A percentile compares a stretch with the other conserved stretches of the same genome.
Evolutionary conservation across 176 grass and related monocot genomes (phyloP).

Genomic region (Oropetium thomaeum): DNA sequence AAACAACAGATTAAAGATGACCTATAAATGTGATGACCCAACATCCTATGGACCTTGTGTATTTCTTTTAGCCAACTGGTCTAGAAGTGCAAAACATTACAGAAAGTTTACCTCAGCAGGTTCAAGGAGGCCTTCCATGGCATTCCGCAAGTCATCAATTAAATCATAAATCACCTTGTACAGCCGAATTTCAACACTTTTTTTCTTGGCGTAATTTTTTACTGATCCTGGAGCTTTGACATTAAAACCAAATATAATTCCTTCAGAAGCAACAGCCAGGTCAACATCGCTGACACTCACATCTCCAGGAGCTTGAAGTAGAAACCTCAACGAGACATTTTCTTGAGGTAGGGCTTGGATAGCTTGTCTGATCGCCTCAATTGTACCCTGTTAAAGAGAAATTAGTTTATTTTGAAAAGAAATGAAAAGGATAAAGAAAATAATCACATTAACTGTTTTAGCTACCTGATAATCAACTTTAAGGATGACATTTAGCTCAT

Average conservation of each 20-base stretch:
- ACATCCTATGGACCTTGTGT: not conserved
- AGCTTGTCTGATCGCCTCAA: conserved; percentile 91
- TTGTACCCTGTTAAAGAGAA: conserved; percentile 66
- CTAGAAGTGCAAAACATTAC: not conserved
- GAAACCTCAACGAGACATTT: conserved; percentile 83
- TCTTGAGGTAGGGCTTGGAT: conserved; percentile 78
- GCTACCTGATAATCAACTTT: conserved; percentile 97
- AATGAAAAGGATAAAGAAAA: conserved; percentile 5
- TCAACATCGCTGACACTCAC: conserved; percentile 84
- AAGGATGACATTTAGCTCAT: conserved; percentile 88
- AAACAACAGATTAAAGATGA: not conserved
- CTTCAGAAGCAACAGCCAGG: conserved; percentile 76
- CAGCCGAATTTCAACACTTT: conserved; percentile 84
- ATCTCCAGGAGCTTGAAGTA: conserved; percentile 91
- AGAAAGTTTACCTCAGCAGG: conserved; percentile 68
- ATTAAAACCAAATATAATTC: conserved; percentile 95
- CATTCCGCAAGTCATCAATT: conserved; percentile 88
- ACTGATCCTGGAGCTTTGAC: conserved; percentile 80
- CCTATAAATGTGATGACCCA: not conserved
- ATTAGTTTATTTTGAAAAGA: conserved; percentile 10
- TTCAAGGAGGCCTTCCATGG: conserved; percentile 98
- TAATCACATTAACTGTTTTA: not conserved
- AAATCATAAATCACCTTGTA: conserved; percentile 96
- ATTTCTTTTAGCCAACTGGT: not conserved
- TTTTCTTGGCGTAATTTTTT: conserved; percentile 85